Base-by-base conservation (phyloP, 257 asterid genomes). In the Echium plantagineum region DNA sequence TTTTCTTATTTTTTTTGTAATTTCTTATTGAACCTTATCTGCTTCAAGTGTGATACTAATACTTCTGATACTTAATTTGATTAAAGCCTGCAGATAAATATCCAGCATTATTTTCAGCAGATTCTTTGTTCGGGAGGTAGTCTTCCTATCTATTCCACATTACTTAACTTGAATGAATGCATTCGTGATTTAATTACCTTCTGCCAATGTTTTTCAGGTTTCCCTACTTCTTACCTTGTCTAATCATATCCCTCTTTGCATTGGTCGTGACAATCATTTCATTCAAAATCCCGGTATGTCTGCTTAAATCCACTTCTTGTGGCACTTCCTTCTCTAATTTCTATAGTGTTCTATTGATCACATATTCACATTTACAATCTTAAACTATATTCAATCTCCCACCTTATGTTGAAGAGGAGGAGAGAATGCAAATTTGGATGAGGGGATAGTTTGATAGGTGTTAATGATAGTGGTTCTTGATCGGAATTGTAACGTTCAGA, bases 171-270 rank as follows among this genome's bases (percentile, higher is more conserved):
- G 30, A 66, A 57, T 70, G 56, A 22, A 13, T 46, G 56, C 0
- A 10, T 21, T 55, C 13, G 12, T 20, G 6, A 55, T 18, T 55
- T 7, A 3, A 18, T 55, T 18, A 55, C 21, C 58, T 15, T 55
- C 6, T 7, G 4, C 9, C 5, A 10, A 9, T 7, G 9, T 55
- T 55, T 18, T 20, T 72, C 78, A 88, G 95, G 61, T 88, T 88
- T 64, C 96, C 96, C 21, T 88, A 85, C 69, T 78, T 85, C 69
- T 75, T 88, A 62, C 96, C 96, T 38, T 88, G 94, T 65, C 73
- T 85, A 53, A 59, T 78, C 60, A 80, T 71, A 66, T 89, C 95
- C 32, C 53, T 77, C 48, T 75, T 81, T 54, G 79, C 86, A 51
- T 74, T 72, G 47, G 17, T 66, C 28, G 94, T 84, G 24, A 61